Evolutionary conservation across 192 early-diverging fungal genomes (phyloP).

Genomic region (Kickxella alabastrina): DNA sequence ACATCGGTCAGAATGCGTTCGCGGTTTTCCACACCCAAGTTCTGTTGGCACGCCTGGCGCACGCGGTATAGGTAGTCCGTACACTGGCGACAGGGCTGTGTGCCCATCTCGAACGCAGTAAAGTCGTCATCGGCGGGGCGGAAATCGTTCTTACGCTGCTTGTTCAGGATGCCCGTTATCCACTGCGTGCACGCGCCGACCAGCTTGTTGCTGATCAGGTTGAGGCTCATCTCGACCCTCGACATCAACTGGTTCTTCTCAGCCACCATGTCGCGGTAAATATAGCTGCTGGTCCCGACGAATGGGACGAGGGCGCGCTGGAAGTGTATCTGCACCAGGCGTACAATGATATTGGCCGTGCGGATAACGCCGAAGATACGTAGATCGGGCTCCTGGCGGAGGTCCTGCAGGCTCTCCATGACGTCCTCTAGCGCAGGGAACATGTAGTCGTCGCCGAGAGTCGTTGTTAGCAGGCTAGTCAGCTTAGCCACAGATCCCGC

Average conservation of each 20-base stretch:
- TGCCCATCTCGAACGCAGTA: slow-evolving; percentile 64
- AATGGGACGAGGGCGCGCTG: slow-evolving; percentile 43
- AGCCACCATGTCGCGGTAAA: slow-evolving; percentile 81
- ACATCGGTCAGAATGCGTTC: slow-evolving; percentile 75
- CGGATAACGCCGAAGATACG: slow-evolving; percentile 26
- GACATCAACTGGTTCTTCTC: slow-evolving; percentile 89
- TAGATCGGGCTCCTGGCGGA: slow-evolving; percentile 40
- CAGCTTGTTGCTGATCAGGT: slow-evolving; percentile 61
- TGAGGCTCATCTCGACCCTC: slow-evolving; percentile 74
- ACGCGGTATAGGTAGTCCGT: slow-evolving; percentile 73
- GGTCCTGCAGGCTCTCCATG: slow-evolving; percentile 38
- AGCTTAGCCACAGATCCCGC: slow-evolving; percentile 62
- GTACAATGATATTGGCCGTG: slow-evolving; percentile 23
- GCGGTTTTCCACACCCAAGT: slow-evolving; percentile 72
- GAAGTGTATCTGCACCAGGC: slow-evolving; percentile 44
- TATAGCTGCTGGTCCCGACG: slow-evolving; percentile 38
- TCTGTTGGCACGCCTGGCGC: slow-evolving; percentile 56
- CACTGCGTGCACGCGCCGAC: slow-evolving; percentile 63
- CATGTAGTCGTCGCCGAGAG: slow-evolving; percentile 78
- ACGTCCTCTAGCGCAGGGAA: slow-evolving; percentile 76
- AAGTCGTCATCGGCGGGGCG: slow-evolving; percentile 84
- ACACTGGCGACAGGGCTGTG: slow-evolving; percentile 76
- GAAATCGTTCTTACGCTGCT: slow-evolving; percentile 89
- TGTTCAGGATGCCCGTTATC: slow-evolving; percentile 62
- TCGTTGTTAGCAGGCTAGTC: slow-evolving; percentile 72